A percentile compares a stretch with the other conserved stretches of the same genome.
Conservation (phyloP, 306 rosid species). For the Cyclanthera cordifolia region DNA sequence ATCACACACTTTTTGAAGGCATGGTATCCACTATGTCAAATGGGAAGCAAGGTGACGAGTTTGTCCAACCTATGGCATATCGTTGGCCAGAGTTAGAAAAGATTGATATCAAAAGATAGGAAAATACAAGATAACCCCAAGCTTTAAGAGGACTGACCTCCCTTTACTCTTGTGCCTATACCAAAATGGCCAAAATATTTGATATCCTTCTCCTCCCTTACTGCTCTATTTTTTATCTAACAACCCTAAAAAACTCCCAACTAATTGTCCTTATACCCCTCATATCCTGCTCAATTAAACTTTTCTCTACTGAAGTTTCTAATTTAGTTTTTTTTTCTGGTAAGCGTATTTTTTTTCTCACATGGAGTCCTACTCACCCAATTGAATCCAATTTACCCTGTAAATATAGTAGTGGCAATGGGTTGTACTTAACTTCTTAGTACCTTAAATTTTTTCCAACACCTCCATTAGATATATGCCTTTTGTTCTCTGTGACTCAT, state of each 20-base stretch:
- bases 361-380: neutral
- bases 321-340: neutral
- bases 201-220: no score
- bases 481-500: neutral
- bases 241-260: no score
- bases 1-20: slow-evolving; percentile 17
- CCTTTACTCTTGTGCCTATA: no score
- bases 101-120: no score
- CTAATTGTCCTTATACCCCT: no score
- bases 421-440: neutral
- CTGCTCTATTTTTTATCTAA: no score
- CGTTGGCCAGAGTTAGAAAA: slow-evolving; percentile 76
- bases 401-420: neutral
- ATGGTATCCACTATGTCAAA: slow-evolving; percentile 23
- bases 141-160: no score
- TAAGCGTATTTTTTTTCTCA: neutral
- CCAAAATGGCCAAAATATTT: no score
- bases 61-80: slow-evolving; percentile 34
- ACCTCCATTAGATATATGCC: neutral
- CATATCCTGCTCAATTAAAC: neutral
- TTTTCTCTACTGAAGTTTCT: neutral
- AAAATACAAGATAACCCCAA: no score
- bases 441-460: neutral
- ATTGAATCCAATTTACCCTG: neutral
- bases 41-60: slow-evolving; percentile 28